A percentile compares a stretch with the other conserved stretches of the same genome.
Conservation (phyloP, 306 rosid genomes). For the Cicer arietinum region DNA sequence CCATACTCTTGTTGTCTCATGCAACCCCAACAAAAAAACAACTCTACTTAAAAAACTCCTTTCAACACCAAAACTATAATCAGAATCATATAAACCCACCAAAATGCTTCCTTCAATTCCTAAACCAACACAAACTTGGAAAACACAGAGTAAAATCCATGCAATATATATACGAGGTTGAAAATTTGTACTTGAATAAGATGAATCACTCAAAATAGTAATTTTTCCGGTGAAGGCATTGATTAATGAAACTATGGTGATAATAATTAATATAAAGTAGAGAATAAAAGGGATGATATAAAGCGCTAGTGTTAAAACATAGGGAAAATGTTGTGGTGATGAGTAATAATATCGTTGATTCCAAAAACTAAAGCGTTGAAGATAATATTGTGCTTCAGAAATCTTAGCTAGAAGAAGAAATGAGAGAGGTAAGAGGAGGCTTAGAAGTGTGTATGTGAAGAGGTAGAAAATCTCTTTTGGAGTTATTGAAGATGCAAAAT, state of each 20-base stretch:
- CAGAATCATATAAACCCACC: constrained; percentile 42
- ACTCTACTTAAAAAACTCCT: constrained; percentile 54
- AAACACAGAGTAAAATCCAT: constrained; percentile 67
- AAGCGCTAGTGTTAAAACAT: constrained; percentile 45
- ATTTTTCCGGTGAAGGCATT: constrained; percentile 56
- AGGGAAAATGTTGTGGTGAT: background rate
- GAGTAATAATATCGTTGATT: constrained; percentile 2
- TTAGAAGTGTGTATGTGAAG: constrained; percentile 63
- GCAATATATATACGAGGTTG: constrained; percentile 56
- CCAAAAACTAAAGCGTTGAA: constrained; percentile 38
- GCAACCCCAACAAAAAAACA: constrained; percentile 73
- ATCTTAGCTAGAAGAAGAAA: constrained; percentile 78
- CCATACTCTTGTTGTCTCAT: constrained; percentile 78
- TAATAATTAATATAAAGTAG: constrained; percentile 52
- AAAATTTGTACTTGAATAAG: constrained; percentile 11
- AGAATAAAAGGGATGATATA: constrained; percentile 54
- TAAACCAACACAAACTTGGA: constrained; percentile 73
- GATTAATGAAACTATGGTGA: constrained; percentile 55
- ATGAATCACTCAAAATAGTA: constrained; percentile 25
- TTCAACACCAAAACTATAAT: constrained; percentile 36
- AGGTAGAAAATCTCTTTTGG: constrained; percentile 59
- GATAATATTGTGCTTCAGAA: constrained; percentile 47
- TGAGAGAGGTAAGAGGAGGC: constrained; percentile 74
- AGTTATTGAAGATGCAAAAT: constrained; percentile 30
- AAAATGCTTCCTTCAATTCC: constrained; percentile 63